Evolutionary conservation across 1,139 yeast species (phyloP), one percentile per base, ranked within the genome.

Genomic region (Scheffersomyces titani): DNA sequence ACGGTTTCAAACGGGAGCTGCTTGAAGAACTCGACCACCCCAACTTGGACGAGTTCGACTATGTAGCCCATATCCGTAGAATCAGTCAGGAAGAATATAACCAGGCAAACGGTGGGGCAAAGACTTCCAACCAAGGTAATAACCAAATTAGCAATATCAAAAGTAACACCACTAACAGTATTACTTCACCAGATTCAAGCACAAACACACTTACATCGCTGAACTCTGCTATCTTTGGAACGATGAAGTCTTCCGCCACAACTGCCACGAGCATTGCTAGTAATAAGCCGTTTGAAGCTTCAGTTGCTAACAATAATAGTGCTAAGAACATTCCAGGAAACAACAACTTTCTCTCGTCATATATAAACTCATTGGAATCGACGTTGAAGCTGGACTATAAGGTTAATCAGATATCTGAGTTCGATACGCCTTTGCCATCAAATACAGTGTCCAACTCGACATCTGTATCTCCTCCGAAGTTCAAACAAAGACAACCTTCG

Each of bases 51-150:
- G 82, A 78, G 54, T 80, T 80, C 62, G 83, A 80, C 65, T 79
- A 80, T 59, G 82, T 79, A 44, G 82, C 82, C 21, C 84, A 80
- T 60, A 78, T 80, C 44, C 66, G 82, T 55, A 69, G 77, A 55
- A 77, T 79, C 51, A 73, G 80, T 58, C 80, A 78, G 63, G 80
- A 74, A 57, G 81, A 76, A 54, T 76, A 71, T 57, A 67, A 65
- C 18, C 54, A 54, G 67, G 65, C 36, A 54, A 52, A 51, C 51
- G 47, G 44, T 19, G 50, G 18, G 19, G 21, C 44, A n/a, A 22
- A 40, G 13, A 13, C 47, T 40, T 46, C 51, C 44, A 47, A 19
- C 47, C 57, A 52, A 18, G 13, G 2, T 11, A 30, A 30, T 30
- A 30, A 30, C 16, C 40, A 46, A 46, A 6, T 24, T 18, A 6